Conservation (phyloP, 179 eudicot genomes). For the Monotropa hypopitys region DNA sequence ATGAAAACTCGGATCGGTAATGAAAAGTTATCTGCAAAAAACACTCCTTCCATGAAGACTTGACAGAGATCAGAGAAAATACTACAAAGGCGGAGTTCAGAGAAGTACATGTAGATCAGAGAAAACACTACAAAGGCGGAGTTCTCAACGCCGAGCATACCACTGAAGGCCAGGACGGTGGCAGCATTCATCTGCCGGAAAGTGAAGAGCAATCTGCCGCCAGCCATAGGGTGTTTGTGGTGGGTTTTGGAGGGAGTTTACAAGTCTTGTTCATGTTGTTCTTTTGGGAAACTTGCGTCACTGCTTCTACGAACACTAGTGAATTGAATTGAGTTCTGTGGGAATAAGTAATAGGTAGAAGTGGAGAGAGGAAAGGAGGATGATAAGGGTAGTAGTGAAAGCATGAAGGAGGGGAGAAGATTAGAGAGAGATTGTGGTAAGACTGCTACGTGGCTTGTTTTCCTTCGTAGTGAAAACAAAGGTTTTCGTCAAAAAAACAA, state of each 20-base stretch:
- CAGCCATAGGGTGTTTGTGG: neutral
- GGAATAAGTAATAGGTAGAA: neutral
- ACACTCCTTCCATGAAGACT: slow-evolving; percentile 66
- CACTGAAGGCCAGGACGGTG: slow-evolving; percentile 38
- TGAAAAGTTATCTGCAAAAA: slow-evolving; percentile 38
- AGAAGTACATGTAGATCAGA: slow-evolving; percentile 31
- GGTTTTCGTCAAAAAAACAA: too few species aligned
- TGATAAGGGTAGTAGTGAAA: neutral
- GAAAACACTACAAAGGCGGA: slow-evolving; percentile 33
- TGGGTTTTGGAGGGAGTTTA: neutral
- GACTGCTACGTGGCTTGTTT: neutral
- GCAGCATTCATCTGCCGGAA: slow-evolving; percentile 36
- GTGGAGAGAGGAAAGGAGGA: neutral
- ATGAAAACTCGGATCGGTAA: slow-evolving; percentile 28
- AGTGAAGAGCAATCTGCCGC: slow-evolving; percentile 6
- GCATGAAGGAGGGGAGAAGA: neutral
- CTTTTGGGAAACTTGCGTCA: slow-evolving; percentile 31
- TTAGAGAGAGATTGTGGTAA: neutral
- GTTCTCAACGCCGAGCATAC: slow-evolving; percentile 33
- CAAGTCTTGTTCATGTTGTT: neutral
- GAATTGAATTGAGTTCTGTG: neutral
- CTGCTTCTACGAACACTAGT: slow-evolving; percentile 30
- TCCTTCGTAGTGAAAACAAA: too few species aligned
- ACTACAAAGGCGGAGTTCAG: slow-evolving; percentile 25
- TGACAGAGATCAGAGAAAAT: slow-evolving; percentile 59